Evolutionary conservation across 352 stramenopile species (phyloP).

Genomic region (Globisporangium nodosum): DNA sequence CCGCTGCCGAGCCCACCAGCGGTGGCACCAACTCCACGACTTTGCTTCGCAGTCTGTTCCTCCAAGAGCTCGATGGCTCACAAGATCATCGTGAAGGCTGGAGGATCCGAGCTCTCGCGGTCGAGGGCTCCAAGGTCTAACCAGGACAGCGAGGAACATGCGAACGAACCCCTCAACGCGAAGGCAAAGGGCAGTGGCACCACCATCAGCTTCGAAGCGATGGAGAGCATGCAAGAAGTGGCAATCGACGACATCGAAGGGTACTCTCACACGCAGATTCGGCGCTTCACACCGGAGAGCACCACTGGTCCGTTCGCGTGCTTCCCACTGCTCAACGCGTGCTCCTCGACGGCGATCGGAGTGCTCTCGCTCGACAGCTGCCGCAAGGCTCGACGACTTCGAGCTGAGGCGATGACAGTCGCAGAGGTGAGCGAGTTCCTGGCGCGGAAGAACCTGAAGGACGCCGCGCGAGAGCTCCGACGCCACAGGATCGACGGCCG

Average conservation of each 20-base stretch:
- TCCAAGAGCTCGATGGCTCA: slow-evolving; percentile 43
- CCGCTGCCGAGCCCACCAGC: slow-evolving; percentile 29
- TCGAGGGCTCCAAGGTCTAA: slow-evolving; percentile 2
- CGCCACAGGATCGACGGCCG: slow-evolving; percentile 33
- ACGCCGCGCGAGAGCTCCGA: slow-evolving; percentile 39
- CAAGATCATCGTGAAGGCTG: slow-evolving; percentile 19
- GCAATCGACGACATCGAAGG: slow-evolving; percentile 34
- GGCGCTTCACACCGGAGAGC: slow-evolving; percentile 15
- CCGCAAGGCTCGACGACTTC: slow-evolving; percentile 36
- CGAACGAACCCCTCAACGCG: not conserved
- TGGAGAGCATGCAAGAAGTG: slow-evolving; percentile 21
- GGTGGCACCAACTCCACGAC: slow-evolving; percentile 19
- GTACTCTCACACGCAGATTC: slow-evolving; percentile 11
- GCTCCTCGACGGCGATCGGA: slow-evolving; percentile 23
- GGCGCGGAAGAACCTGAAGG: slow-evolving; percentile 36
- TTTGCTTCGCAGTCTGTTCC: slow-evolving; percentile 49
- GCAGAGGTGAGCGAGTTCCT: slow-evolving; percentile 44
- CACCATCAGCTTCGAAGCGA: slow-evolving; percentile 29
- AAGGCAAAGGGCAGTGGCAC: not conserved
- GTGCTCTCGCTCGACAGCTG: slow-evolving; percentile 56
- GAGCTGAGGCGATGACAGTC: slow-evolving; percentile 53
- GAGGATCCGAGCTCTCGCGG: not conserved
- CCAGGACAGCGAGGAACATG: not conserved
- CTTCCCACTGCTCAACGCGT: slow-evolving; percentile 29
- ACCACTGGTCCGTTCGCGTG: slow-evolving; percentile 46